phyloP scores from a whole-genome alignment of 2,329 filamentous ascomycete species.

The Trichoderma guizhouense region DNA sequence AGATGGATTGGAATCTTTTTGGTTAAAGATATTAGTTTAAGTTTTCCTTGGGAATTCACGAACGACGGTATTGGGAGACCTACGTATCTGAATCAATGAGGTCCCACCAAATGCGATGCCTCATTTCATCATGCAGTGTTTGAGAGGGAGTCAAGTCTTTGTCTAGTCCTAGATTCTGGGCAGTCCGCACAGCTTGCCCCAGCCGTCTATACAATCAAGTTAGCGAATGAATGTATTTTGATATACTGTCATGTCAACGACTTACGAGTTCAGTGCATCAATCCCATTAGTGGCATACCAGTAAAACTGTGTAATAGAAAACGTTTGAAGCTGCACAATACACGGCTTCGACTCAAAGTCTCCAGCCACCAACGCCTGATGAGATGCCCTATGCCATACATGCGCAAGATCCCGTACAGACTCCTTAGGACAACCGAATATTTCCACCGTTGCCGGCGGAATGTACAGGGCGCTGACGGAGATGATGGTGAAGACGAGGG shows the following conservation, averaged over 20 bases:
- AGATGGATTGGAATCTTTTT: conserved; percentile 20
- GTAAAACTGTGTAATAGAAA: conserved; percentile 30
- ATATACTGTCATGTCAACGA: neutral
- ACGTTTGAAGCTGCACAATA: conserved; percentile 29
- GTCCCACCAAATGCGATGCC: conserved; percentile 23
- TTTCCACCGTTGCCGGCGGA: conserved; percentile 24
- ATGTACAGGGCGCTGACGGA: conserved; percentile 30
- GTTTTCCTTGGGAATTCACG: neutral
- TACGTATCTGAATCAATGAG: conserved; percentile 19
- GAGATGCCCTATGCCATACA: conserved; percentile 30
- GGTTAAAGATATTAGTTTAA: neutral
- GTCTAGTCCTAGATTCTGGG: conserved; percentile 17
- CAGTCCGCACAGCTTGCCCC: conserved; percentile 19
- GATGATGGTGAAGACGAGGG: conserved; percentile 30
- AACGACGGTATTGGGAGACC: neutral
- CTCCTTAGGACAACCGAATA: conserved; percentile 22
- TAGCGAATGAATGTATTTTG: neutral
- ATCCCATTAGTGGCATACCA: conserved; percentile 32
- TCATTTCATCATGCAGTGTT: conserved; percentile 20
- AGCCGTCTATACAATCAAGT: conserved; percentile 1
- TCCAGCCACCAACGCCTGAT: conserved; percentile 29
- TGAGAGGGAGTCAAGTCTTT: conserved; percentile 9
- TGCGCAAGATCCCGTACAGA: conserved; percentile 25
- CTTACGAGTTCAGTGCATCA: conserved; percentile 33
- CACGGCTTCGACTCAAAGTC: conserved; percentile 29